These are phyloP conservation scores for Solanum hybrid DNA, from an alignment of 305 asterid species.

Conservation along the genomic window DNA sequence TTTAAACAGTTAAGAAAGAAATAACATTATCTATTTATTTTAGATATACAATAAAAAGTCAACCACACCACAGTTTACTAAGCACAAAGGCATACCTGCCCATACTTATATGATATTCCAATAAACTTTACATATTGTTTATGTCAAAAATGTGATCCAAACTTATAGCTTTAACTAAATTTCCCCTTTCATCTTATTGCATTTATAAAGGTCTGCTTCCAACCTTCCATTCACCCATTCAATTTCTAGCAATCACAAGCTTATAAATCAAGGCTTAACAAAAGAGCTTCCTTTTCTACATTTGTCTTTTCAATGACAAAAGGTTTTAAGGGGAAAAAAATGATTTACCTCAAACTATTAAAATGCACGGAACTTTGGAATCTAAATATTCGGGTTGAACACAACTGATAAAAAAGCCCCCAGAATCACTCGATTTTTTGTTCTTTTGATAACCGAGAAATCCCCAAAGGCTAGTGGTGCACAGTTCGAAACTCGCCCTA, in stretches of 20 bases:
- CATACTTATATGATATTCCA: not conserved
- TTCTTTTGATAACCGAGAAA: not conserved
- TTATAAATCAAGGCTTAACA: not conserved
- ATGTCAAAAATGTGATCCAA: not conserved
- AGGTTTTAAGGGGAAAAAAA: not conserved
- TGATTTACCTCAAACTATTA: slow-evolving; percentile 13
- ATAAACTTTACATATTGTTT: not conserved
- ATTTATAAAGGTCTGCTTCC: not conserved
- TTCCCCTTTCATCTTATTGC: not conserved
- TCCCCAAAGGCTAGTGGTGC: not conserved
- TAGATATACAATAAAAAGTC: not conserved
- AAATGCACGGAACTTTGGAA: not conserved
- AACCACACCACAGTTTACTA: not conserved
- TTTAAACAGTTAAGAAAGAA: not conserved
- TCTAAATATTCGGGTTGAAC: not conserved
- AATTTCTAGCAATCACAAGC: not conserved
- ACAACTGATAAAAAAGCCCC: not conserved
- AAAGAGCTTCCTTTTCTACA: not conserved
- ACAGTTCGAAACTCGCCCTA: not conserved
- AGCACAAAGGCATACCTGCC: not conserved
- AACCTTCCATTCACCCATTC: not conserved
- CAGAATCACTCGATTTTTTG: not conserved
- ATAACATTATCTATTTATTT: not conserved
- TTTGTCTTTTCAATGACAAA: not conserved
- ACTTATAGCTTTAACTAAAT: not conserved